Base-by-base conservation (phyloP, 352 stramenopile species). In the Phytophthora syringae region DNA sequence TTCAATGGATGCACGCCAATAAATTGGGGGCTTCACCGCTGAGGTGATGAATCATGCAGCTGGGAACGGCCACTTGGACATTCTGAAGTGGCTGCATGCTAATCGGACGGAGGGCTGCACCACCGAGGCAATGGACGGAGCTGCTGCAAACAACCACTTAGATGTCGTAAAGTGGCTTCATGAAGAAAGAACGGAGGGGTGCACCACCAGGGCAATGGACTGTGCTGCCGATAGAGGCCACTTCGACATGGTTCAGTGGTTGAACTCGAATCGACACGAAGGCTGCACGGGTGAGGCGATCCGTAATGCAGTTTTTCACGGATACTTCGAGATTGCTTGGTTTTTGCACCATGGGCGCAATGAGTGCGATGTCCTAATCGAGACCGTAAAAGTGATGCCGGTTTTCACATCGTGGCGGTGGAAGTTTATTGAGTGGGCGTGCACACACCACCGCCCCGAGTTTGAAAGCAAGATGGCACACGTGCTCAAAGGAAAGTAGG, bases 161-260 rank as follows among this genome's bases (percentile, higher is more conserved):
- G 30, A 53, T 13, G 27, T 57, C 2, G 52, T 69, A 2, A 21
- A 48, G 5, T 69, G 52, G 52, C 30, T 60, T 12, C 37, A 63
- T 49, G 9, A 3, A 5, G 52, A 49, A 15, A 15, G 37, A 5
- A 13, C 5, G 2, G 45, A 64, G 27, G 61, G 61, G 0, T 64
- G 30, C 16, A 70, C 37, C 1, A 16, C 9, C 7, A 16, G 13
- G 10, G 61, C 30, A n/a, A 69, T 64, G 45, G 27, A 53, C 32
- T 5, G 10, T n/a, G 60, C 60, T 15, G 44, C 52, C 25, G 32
- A 11, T 16, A 40, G 50, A 16, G 34, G 27, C 4, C 39, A 58
- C 24, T 43, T 53, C 9, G 15, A 59, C 1, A 25, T 64, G 13
- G 36, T 60, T 7, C 28, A 56, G 10, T 62, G 34, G 32, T 43